These are phyloP conservation scores for Pouteria glomerata DNA, from an alignment of 148 eudicot genomes.

Conservation along the genomic window DNA sequence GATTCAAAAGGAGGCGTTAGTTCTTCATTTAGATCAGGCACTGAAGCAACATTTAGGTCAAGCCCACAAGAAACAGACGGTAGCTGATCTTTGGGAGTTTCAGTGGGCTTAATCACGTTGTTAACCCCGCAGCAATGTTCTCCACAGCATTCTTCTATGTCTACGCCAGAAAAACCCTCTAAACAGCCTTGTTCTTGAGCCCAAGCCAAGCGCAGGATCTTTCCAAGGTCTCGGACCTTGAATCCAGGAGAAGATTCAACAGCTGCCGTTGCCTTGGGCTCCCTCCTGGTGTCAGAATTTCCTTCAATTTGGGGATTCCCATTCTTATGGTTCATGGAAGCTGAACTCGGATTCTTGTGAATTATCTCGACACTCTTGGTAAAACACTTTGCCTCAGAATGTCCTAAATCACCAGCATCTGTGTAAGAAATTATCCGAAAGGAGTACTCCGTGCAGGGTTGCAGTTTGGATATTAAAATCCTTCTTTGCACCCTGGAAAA, in stretches of 20 bases:
- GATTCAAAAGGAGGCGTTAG: conserved; percentile 68
- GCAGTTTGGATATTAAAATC: conserved; percentile 51
- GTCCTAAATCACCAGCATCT: conserved; percentile 72
- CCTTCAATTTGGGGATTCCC: conserved; percentile 32
- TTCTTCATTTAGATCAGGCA: conserved; percentile 89
- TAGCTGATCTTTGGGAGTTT: conserved; percentile 32
- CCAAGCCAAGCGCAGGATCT: conserved; percentile 50
- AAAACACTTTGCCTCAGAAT: conserved; percentile 82
- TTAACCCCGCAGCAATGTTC: no score
- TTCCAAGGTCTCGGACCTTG: conserved; percentile 75
- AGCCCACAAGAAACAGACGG: conserved; percentile 48
- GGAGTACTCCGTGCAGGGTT: conserved; percentile 89
- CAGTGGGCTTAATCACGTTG: conserved; percentile 23
- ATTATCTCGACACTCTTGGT: conserved; percentile 65
- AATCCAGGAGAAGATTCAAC: conserved; percentile 48
- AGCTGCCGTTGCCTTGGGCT: conserved; percentile 19
- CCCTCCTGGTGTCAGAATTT: conserved; percentile 34
- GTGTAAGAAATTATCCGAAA: conserved; percentile 66
- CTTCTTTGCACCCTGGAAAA: conserved; percentile 60
- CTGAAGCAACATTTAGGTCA: conserved; percentile 72
- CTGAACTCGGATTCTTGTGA: conserved; percentile 27
- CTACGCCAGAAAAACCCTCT: conserved; percentile 39
- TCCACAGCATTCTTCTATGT: conserved; percentile 32
- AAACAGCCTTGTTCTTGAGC: conserved; percentile 48
- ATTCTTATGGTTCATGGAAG: conserved; percentile 17